Percentiles rank a stretch among this genome's conserved stretches.
Conservation (phyloP, 2,329 filamentous ascomycete genomes). For the Tolypocladium endophyticum region DNA sequence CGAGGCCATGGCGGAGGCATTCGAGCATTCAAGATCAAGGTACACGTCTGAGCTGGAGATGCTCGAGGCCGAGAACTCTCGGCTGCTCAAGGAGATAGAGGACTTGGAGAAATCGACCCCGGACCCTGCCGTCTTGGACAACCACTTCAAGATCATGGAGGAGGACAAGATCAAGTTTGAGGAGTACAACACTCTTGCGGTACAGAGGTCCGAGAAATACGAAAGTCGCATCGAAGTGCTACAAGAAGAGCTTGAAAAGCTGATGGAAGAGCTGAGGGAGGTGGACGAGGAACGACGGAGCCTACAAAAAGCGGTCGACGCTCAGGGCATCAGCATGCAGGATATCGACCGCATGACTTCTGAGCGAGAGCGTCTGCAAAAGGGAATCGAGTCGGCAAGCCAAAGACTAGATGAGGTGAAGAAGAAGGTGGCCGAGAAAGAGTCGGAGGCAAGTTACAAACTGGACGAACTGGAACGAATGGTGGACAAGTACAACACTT, state of each 20-base stretch:
- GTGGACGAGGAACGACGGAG: conserved; percentile 72
- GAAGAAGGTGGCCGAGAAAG: conserved; percentile 72
- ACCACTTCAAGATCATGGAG: conserved; percentile 86
- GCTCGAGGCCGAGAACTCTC: conserved; percentile 76
- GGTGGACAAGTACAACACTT: conserved; percentile 84
- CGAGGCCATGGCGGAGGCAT: conserved; percentile 76
- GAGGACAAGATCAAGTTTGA: conserved; percentile 94
- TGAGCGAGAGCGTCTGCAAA: conserved; percentile 87
- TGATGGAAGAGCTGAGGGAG: conserved; percentile 62
- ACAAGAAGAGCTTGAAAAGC: conserved; percentile 77
- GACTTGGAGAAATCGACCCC: conserved; percentile 80
- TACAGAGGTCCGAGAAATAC: conserved; percentile 82
- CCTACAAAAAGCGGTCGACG: conserved; percentile 79
- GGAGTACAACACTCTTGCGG: conserved; percentile 78
- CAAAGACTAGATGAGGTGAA: conserved; percentile 76
- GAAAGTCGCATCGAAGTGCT: conserved; percentile 68
- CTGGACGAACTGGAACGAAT: conserved; percentile 87
- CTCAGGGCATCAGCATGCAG: conserved; percentile 89
- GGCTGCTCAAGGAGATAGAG: conserved; percentile 75
- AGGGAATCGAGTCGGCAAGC: conserved; percentile 67
- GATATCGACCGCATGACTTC: conserved; percentile 99
- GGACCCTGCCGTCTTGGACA: conserved; percentile 73
- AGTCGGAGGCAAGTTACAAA: conserved; percentile 73
- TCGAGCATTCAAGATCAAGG: conserved; percentile 73
- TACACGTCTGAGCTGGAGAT: conserved; percentile 76